Conservation (phyloP, 73 alveolate genomes). For the Vitrella brassicaformis region DNA sequence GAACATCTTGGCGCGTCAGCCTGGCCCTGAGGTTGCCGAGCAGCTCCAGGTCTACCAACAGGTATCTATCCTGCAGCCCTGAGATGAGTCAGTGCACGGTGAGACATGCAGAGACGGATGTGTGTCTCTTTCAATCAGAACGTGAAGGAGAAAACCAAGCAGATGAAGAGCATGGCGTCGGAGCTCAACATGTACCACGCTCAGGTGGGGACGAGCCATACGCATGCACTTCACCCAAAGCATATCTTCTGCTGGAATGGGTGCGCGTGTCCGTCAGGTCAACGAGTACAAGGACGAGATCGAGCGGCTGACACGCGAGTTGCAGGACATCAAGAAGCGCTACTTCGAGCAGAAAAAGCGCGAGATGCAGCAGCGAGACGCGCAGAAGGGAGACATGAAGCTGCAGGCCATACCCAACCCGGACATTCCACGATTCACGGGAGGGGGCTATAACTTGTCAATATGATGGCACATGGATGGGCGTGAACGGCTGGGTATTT, state of each 20-base stretch:
- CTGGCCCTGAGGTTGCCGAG: slow-evolving; percentile 96
- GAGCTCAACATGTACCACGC: slow-evolving; percentile 70
- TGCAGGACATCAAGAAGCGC: slow-evolving; percentile 70
- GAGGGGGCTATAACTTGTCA: background rate
- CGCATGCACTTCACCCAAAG: no score
- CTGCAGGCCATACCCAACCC: background rate
- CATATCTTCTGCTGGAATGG: no score
- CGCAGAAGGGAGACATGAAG: background rate
- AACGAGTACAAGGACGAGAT: slow-evolving; percentile 75
- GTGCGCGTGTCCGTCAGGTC: no score
- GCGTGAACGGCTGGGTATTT: no score
- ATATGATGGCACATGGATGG: no score
- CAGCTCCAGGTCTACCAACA: slow-evolving; percentile 71
- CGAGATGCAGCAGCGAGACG: slow-evolving; percentile 51
- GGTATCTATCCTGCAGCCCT: slow-evolving; percentile 3
- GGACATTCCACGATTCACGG: background rate
- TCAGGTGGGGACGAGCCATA: no score
- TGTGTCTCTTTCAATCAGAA: slow-evolving; percentile 67
- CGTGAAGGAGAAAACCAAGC: slow-evolving; percentile 89
- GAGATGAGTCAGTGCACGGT: slow-evolving; percentile 58
- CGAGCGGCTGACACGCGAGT: slow-evolving; percentile 75
- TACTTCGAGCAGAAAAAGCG: slow-evolving; percentile 66
- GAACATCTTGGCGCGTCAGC: slow-evolving; percentile 93
- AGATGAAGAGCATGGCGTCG: slow-evolving; percentile 74
- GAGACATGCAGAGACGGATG: no score